phyloP scores from a whole-genome alignment of 805 yeast genomes.

The Kurtzmaniella fragi region DNA sequence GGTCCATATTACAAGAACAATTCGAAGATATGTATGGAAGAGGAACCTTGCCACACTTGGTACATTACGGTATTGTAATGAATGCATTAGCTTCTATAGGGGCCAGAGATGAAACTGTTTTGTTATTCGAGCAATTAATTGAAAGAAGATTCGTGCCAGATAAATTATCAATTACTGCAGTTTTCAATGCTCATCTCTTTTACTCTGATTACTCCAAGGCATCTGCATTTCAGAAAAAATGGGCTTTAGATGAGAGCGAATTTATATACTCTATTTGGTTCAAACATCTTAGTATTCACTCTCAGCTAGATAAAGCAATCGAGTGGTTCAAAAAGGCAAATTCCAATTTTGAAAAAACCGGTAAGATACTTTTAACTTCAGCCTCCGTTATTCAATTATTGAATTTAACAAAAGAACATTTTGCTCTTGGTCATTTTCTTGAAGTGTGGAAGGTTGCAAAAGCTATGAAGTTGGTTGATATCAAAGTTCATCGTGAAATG shows the following conservation, averaged over 20 bases:
- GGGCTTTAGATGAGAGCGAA: conserved; percentile 16
- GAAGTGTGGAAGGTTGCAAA: conserved; percentile 13
- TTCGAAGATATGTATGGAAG: conserved; percentile 53
- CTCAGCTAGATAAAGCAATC: conserved; percentile 23
- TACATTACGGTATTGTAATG: conserved; percentile 60
- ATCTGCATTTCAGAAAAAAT: conserved; percentile 21
- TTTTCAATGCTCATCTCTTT: conserved; percentile 38
- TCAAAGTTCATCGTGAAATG: conserved; percentile 20
- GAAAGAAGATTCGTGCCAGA: conserved; percentile 46
- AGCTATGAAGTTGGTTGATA: conserved; percentile 14
- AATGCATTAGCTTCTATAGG: conserved; percentile 50
- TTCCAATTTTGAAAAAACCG: conserved; percentile 14
- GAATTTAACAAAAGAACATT: conserved; percentile 16
- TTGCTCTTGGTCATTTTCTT: conserved; percentile 16
- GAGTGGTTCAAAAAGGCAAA: conserved; percentile 6
- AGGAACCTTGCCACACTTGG: conserved; percentile 48
- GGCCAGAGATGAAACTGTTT: conserved; percentile 43
- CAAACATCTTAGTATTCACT: conserved; percentile 17
- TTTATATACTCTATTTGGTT: conserved; percentile 25
- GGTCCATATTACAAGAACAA: conserved; percentile 50
- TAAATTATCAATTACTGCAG: conserved; percentile 36
- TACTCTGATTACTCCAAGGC: conserved; percentile 31
- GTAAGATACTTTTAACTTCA: conserved; percentile 13
- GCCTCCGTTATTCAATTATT: conserved; percentile 10
- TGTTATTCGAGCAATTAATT: conserved; percentile 43